phyloP scores from a whole-genome alignment of 1,284 basidiomycete genomes.

The Malassezia cuniculi region DNA sequence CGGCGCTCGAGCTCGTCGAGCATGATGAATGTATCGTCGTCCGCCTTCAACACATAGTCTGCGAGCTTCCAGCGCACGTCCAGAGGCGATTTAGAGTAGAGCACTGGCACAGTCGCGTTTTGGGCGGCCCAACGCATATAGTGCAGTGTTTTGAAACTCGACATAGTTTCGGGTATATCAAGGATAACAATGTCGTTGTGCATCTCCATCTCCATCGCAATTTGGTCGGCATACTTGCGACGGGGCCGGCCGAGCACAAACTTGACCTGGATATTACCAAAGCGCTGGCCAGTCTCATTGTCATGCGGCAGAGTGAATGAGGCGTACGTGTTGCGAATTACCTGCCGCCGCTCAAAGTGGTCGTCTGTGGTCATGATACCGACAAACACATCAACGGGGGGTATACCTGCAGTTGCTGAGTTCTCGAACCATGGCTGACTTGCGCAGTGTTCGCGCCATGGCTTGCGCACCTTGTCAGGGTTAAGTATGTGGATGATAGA shows the following conservation, averaged over 20 bases:
- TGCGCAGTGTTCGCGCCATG: conserved; percentile 84
- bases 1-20: conserved; percentile 42
- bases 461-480: conserved; percentile 83
- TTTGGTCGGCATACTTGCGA: conserved; percentile 62
- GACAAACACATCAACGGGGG: conserved; percentile 75
- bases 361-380: conserved; percentile 80
- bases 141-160: conserved; percentile 68
- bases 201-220: conserved; percentile 79
- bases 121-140: conserved; percentile 76
- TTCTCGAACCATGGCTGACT: conserved; percentile 48
- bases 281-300: conserved; percentile 37
- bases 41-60: conserved; percentile 44
- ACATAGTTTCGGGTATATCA: conserved; percentile 80
- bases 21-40: conserved; percentile 41
- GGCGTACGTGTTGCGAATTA: conserved; percentile 81
- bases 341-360: conserved; percentile 65
- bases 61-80: conserved; percentile 40
- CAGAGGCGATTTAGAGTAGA: conserved; percentile 9
- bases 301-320: conserved; percentile 51
- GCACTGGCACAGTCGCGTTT: conserved; percentile 74
- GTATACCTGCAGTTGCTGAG: conserved; percentile 53
- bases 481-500: conserved; percentile 86
- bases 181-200: conserved; percentile 81
- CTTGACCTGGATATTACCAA: conserved; percentile 65
- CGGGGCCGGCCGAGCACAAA: conserved; percentile 81